Evolutionary conservation across 345 rosid genomes (phyloP).

Genomic region (Populus euphratica): DNA sequence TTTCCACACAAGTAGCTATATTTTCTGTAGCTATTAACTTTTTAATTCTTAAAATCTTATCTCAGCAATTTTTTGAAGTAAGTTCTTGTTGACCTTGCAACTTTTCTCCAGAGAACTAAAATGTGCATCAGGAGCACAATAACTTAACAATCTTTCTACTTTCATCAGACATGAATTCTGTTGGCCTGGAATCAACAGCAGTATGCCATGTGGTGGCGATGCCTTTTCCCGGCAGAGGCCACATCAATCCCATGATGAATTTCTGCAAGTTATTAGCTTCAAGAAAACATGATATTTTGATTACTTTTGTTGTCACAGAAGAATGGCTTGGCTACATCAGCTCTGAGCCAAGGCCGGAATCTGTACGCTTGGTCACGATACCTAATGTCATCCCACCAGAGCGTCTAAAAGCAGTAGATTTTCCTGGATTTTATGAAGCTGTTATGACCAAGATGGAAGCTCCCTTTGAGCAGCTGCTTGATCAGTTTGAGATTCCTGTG

Average conservation of each 20-base stretch:
- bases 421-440: slow-evolving; percentile 40
- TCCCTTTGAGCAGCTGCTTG: slow-evolving; percentile 48
- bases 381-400: slow-evolving; percentile 57
- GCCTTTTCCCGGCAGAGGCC: slow-evolving; percentile 69
- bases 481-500: slow-evolving; percentile 34
- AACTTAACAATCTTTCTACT: not conserved
- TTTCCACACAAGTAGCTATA: too few species aligned
- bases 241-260: slow-evolving; percentile 68
- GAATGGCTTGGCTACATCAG: slow-evolving; percentile 60
- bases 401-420: slow-evolving; percentile 29
- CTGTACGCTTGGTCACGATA: slow-evolving; percentile 32
- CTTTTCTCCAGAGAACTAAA: too few species aligned
- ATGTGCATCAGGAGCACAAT: too few species aligned
- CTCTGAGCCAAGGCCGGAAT: slow-evolving; percentile 34
- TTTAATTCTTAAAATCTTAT: too few species aligned
- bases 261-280: slow-evolving; percentile 43
- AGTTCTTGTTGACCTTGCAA: too few species aligned
- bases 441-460: slow-evolving; percentile 39
- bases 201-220: slow-evolving; percentile 49
- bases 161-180: slow-evolving; percentile 14
- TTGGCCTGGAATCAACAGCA: not conserved
- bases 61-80: too few species aligned
- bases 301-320: slow-evolving; percentile 60
- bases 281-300: slow-evolving; percentile 31
- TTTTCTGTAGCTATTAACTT: too few species aligned